Conservation (phyloP, 768 basidiomycete species). For the Boletus coccyginus region DNA sequence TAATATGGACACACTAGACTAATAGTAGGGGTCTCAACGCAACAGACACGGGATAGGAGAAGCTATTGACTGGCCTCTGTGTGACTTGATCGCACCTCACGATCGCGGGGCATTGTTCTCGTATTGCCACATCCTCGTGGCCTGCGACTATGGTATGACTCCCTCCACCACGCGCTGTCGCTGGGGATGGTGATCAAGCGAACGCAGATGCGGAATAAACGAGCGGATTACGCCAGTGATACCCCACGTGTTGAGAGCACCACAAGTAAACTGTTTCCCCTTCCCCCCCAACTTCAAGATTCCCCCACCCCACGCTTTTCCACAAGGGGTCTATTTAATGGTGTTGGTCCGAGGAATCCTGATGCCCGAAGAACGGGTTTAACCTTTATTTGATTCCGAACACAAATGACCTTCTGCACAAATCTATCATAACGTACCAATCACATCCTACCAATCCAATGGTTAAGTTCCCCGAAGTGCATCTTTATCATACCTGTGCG, state of each 20-base stretch:
- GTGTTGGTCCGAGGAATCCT: slow-evolving; percentile 14
- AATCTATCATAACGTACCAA: too few relatives aligned
- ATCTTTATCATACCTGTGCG: too few relatives aligned
- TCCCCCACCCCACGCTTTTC: background rate
- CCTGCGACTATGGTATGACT: slow-evolving; percentile 1
- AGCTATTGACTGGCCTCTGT: slow-evolving; percentile 15
- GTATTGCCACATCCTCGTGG: slow-evolving; percentile 4
- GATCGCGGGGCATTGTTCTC: slow-evolving; percentile 12
- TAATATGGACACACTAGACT: background rate
- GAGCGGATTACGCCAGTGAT: background rate
- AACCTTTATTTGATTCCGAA: too few relatives aligned
- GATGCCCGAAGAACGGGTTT: background rate
- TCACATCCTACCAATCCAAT: too few relatives aligned
- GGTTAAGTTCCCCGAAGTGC: too few relatives aligned
- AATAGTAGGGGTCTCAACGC: background rate
- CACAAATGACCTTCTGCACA: too few relatives aligned
- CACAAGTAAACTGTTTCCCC: background rate
- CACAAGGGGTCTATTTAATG: background rate
- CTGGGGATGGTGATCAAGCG: background rate
- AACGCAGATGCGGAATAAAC: background rate
- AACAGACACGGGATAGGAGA: slow-evolving; percentile 2
- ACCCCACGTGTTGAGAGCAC: slow-evolving; percentile 7
- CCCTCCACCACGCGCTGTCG: background rate
- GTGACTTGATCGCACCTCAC: slow-evolving; percentile 2
- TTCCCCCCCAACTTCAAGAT: background rate